Conservation (phyloP, 139 green algal species). For the Ettlia oleoabundans region DNA sequence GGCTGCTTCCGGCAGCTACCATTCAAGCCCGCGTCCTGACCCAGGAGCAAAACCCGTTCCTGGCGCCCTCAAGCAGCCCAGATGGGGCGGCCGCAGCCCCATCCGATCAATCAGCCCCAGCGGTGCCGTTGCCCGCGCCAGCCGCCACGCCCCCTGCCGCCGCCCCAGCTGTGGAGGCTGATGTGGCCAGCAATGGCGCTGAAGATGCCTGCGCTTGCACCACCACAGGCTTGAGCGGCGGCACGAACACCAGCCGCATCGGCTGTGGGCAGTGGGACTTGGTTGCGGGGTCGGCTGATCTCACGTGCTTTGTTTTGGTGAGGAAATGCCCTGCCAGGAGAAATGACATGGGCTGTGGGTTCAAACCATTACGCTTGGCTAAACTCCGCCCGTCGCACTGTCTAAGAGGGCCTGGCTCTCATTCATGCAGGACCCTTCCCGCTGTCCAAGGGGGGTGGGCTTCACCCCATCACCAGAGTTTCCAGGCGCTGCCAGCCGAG, state of each 20-base stretch:
- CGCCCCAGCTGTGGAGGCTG: background rate
- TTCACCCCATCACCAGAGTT: background rate
- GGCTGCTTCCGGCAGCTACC: background rate
- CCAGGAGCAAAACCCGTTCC: background rate
- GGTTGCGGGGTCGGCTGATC: background rate
- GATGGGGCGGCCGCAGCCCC: background rate
- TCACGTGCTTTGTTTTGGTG: background rate
- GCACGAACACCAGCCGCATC: background rate
- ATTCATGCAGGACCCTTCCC: background rate
- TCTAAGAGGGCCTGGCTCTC: too few relatives aligned
- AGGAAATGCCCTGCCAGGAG: too few relatives aligned
- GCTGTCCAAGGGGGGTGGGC: background rate
- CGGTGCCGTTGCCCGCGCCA: too few relatives aligned
- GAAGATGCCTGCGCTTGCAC: constrained; percentile 12
- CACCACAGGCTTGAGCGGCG: constrained; percentile 5
- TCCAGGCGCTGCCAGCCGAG: background rate
- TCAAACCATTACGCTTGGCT: too few relatives aligned
- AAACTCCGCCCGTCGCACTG: too few relatives aligned
- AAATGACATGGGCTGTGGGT: too few relatives aligned
- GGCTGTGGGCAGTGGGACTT: constrained; percentile 21
- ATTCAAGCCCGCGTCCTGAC: background rate
- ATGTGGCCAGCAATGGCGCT: background rate
- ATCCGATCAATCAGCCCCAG: background rate
- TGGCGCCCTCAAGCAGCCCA: background rate
- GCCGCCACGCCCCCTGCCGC: too few relatives aligned